Base-by-base conservation (phyloP, 331 rosid genomes). In the Spiraea crenata region DNA sequence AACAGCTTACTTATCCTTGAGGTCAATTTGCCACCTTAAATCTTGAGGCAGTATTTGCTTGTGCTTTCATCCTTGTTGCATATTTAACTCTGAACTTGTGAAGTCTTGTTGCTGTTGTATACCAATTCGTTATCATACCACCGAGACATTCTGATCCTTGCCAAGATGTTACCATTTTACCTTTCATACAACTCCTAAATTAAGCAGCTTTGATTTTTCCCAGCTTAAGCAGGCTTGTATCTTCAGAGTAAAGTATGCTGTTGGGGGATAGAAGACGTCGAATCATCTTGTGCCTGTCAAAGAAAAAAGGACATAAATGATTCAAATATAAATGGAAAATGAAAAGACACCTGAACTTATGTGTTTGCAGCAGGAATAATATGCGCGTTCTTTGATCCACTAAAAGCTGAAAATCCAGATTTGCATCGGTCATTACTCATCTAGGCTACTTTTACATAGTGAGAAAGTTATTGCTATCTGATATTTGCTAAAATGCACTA, bases 341-440 rank as follows among this genome's bases (percentile, higher is more conserved):
- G 15, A 34, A 59, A 67, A 76, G 60, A 60, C 70, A 93, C 98
- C 98, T 93, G 97, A 63, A 90, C 86, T 51, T 88, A 93, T 42
- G 87, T 83, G 84, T 85, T 89, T 56, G 97, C 96, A 54, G 97
- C 96, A 55, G 97, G 86, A 51, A 90, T 82, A 73, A 90, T 12
- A 44, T 90, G 82, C 39, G 47, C 63, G 60, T 87, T 90, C 82
- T 87, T 90, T 69, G 89, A 74, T 31, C 97, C 97, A 45, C 80
- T 80, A 76, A 93, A 88, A 83, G 97, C 98, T 90, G 89, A 79
- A 87, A 25, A 79, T 14, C 47, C 38, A 44, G 40, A 55, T 73
- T 57, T 81, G 67, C 16, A 72, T 80, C 74, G 76, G 74, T 80
- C 72, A 57, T 78, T 54, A 76, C 58, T 74, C 76, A 65, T 45